Base-by-base conservation (phyloP, 148 eudicot species). In the Vaccinium corymbosum region DNA sequence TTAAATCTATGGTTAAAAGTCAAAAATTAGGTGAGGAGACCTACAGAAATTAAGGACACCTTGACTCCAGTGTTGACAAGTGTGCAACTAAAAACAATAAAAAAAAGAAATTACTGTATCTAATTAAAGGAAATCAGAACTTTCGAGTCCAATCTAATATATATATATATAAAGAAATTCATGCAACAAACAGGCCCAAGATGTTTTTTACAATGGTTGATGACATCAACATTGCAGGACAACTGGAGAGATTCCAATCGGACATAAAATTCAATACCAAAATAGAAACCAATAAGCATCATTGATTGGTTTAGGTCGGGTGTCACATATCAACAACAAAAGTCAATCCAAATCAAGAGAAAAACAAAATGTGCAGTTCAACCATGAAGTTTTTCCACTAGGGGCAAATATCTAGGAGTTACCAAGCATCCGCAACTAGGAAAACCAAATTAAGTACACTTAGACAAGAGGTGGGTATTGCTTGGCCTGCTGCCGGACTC, bases 401-500 rank as follows among this genome's bases (percentile, higher is more conserved):
- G 5, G 42, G 25, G 19, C 56, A 32, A 72, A 75, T 83, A 46
- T 68, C 38, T 7, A 19, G 13, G 7, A 16, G 49, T 53, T 53
- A 53, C 32, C 83, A 80, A 27, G 17, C 51, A 59, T 25, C 59
- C 62, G 50, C 51, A 50, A 72, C 51, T 3, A 29, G 73, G 38
- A 81, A 55, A 76, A 50, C 75, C 62, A 61, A 3, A 76, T 38
- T 70, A 17, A 35, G 25, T 17, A 29, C 9, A 29, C 9, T 49
- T 84, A 89, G 80, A 85, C 77, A 72, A 83, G 85, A 79, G 88
- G 68, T 57, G 90, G 90, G 72, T 88, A 90, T 85, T 83, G 88
- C 85, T 90, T 88, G 83, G 88, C 89, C 85, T 90, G 90, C 86
- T 80, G 94, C 55, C 92, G 90, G 79, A 95, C 95, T 86, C 93